Base-by-base conservation (phyloP, 2,329 filamentous ascomycete genomes). In the Thielaviopsis cerberus region DNA sequence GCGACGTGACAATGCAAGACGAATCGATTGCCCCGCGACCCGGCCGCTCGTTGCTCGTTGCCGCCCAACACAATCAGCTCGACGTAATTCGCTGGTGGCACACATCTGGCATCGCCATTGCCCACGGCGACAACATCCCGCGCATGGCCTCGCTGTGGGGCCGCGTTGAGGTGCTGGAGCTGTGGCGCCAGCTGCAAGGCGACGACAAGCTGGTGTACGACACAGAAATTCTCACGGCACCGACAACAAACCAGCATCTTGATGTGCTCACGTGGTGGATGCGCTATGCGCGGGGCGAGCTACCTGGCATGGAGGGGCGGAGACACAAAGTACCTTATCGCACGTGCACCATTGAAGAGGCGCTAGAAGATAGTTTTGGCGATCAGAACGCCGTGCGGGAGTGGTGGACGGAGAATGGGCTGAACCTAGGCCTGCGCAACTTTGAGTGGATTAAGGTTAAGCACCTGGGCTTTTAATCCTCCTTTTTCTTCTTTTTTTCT, bases 261-360 rank as follows among this genome's bases (percentile, higher is more conserved):
- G 76, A 81, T 37, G 88, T 95, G 23, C 73, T 97, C 7, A 88
- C 95, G 67, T 96, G 91, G 91, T 96, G 91, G 90, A 85, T 86
- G 66, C 76, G 76, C 57, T 85, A 83, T 64, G 78, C 79, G 7
- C 72, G 77, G 57, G 75, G 78, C 54, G 73, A 76, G 64, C 70
- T 79, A 30, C 73, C 73, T 0, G 76, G 73, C 48, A 79, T 75
- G 77, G 70, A 74, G 48, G 77, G 76, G 17, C 71, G 74, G 30
- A 73, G 73, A 62, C 76, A 90, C 64, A 78, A 80, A 56, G 89
- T 96, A 25, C 88, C 94, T 69, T 96, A 95, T 70, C 90, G 91
- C 69, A 94, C 88, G 1, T 95, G 89, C 69, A 89, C 94, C 69
- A 92, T 97, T 61, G 90, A 96, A 68, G 91, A 96, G 70, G 90